These are phyloP conservation scores for Lipomyces spencermartinsiae DNA, from an alignment of 805 yeast genomes.

Conservation along the genomic window DNA sequence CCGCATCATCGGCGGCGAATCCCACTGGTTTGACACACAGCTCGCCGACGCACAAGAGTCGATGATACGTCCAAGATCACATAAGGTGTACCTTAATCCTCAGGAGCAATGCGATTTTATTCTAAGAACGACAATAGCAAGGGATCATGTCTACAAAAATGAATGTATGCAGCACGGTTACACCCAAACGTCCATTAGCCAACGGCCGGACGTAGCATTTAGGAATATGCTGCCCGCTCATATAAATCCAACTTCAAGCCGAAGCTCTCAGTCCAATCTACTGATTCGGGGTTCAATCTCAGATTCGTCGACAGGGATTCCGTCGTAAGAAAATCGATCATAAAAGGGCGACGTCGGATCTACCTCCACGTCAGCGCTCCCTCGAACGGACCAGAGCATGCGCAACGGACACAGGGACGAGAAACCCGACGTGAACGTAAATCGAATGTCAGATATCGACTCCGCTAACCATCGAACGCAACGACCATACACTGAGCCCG, in stretches of 20 bases:
- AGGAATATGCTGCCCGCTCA: constrained; percentile 98
- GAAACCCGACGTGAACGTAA: constrained; percentile 10
- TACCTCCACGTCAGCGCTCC: not conserved
- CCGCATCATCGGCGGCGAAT: too few relatives aligned
- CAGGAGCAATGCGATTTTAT: not conserved
- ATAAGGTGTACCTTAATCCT: not conserved
- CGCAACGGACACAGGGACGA: constrained; percentile 3
- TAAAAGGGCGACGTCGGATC: not conserved
- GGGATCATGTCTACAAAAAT: constrained; percentile 14
- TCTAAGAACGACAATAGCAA: not conserved
- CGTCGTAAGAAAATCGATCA: constrained; percentile 41
- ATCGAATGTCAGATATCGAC: constrained; percentile 20
- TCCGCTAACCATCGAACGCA: constrained; percentile 38
- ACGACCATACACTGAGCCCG: constrained; percentile 18
- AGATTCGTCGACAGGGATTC: constrained; percentile 96
- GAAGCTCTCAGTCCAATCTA: not conserved
- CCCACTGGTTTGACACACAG: too few relatives aligned
- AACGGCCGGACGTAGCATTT: constrained; percentile 94
- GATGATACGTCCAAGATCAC: too few relatives aligned
- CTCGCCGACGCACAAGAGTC: too few relatives aligned
- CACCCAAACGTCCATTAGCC: constrained; percentile 98
- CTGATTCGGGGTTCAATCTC: constrained; percentile 55
- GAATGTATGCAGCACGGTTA: constrained; percentile 99
- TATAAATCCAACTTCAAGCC: constrained; percentile 50
- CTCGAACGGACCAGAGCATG: constrained; percentile 3